Evolutionary conservation across 805 yeast genomes (phyloP).

Genomic region (Ogataea trehalophila): DNA sequence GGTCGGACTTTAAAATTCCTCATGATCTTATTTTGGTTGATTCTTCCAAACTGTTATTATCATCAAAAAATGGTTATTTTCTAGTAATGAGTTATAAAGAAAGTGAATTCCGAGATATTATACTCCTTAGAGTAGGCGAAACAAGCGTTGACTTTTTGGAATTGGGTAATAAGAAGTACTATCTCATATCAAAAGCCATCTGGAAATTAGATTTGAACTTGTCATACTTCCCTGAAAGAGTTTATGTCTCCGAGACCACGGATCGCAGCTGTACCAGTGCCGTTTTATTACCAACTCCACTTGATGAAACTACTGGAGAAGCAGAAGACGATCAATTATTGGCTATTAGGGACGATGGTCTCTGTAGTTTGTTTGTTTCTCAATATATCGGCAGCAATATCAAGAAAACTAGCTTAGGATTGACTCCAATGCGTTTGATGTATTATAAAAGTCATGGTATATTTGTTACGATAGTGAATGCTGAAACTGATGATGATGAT

Average conservation of each 20-base stretch:
- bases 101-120: not conserved
- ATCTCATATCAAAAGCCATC: slow-evolving; percentile 18
- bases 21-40: slow-evolving; percentile 7
- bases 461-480: slow-evolving; percentile 17
- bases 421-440: slow-evolving; percentile 24
- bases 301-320: slow-evolving; percentile 2
- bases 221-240: slow-evolving; percentile 24
- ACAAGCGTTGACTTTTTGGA: slow-evolving; percentile 15
- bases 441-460: slow-evolving; percentile 21
- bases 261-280: slow-evolving; percentile 18
- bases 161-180: slow-evolving; percentile 3
- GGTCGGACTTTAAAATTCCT: slow-evolving; percentile 4
- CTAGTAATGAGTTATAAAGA: not conserved
- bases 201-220: slow-evolving; percentile 24
- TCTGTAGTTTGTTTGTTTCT: slow-evolving; percentile 21
- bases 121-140: slow-evolving; percentile 14
- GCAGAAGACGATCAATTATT: slow-evolving; percentile 17
- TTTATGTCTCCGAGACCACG: slow-evolving; percentile 22
- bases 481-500: slow-evolving; percentile 1
- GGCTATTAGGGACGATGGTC: slow-evolving; percentile 31
- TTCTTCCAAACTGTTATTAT: slow-evolving; percentile 7
- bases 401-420: slow-evolving; percentile 22
- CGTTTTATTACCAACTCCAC: slow-evolving; percentile 6
- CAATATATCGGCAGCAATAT: slow-evolving; percentile 12
- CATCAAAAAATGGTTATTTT: slow-evolving; percentile 23